Evolutionary conservation across 176 grass and related monocot species (phyloP), one percentile per base, ranked within the genome.

Genomic region (Melocanna baccifera): DNA sequence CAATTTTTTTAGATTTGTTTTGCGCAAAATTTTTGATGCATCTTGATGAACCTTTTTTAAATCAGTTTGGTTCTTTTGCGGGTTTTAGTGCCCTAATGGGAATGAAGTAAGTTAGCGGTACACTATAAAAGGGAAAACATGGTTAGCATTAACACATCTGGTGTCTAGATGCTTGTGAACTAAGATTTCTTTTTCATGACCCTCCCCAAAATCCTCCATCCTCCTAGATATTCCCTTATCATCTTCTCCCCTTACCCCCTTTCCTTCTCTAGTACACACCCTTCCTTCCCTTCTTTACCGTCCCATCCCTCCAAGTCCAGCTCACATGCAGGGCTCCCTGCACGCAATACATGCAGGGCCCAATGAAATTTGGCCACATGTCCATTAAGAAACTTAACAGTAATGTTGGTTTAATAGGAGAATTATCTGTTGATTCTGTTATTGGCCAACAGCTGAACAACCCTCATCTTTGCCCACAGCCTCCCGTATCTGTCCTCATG

Each of bases 31-130:
- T 80, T 20, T 80, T 73, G 16, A 53, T 34, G 40, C 22, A 42
- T 68, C 26, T 46, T 48, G 65, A 32, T 28, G 29, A 63, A 22
- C 62, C 29, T n/a, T 30, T 79, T 79, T 32, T 40, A 40, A 34
- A 42, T 26, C 42, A n/a, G 13, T 61, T 55, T 73, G 37, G n/a
- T 43, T 40, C 62, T 73, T 48, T 62, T 73, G 18, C 53, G 18
- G 4, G 14, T 86, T 80, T 78, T 52, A 16, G 32, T 80, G 77
- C 67, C 46, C 9, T 80, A 80, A 62, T 14, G 12, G 37, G 40
- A 36, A 73, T 61, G 23, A 45, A 3, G 25, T 47, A 78, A 69
- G 40, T 52, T 67, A 15, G 46, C 10, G 16, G 45, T 20, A 36
- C 0, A 45, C 52, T 78, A 37, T 51, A 73, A 64, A 80, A 62